These are phyloP conservation scores for Peronosclerospora sorghi DNA, from an alignment of 352 stramenopile genomes.

Conservation along the genomic window DNA sequence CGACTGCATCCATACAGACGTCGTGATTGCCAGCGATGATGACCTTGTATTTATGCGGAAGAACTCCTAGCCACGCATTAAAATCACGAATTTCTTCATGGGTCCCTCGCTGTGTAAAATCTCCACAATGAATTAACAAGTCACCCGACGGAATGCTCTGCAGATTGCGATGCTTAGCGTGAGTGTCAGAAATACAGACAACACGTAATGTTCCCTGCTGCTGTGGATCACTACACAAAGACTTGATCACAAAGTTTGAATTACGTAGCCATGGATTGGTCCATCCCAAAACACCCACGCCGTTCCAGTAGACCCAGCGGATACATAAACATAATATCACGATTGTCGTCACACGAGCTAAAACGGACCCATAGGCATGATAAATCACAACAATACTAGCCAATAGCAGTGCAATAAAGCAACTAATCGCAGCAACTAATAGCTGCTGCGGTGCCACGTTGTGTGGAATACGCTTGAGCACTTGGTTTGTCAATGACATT, in stretches of 20 bases:
- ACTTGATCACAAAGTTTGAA: conserved; percentile 13
- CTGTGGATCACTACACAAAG: conserved; percentile 30
- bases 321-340: conserved; percentile 12
- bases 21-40: conserved; percentile 82
- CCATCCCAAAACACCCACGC: conserved; percentile 47
- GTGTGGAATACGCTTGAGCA: conserved; percentile 31
- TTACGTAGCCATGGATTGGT: conserved; percentile 32
- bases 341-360: conserved; percentile 5
- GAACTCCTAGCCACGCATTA: conserved; percentile 58
- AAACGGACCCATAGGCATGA: conserved; percentile 16
- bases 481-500: conserved; percentile 17
- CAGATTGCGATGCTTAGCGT: conserved; percentile 63
- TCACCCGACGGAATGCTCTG: conserved; percentile 47
- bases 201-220: conserved; percentile 48
- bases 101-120: conserved; percentile 79
- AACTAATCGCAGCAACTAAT: not conserved
- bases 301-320: conserved; percentile 59
- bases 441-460: conserved; percentile 28
- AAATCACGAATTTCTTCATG: conserved; percentile 66
- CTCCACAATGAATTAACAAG: conserved; percentile 84
- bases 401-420: conserved; percentile 9
- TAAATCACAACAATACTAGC: conserved; percentile 6
- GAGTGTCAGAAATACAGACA: conserved; percentile 78
- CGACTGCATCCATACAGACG: conserved; percentile 53
- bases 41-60: conserved; percentile 71